Percentiles rank a stretch among this genome's conserved stretches.
These are phyloP conservation scores for Globisporangium canariense DNA, from an alignment of 352 stramenopile genomes.

Conservation along the genomic window DNA sequence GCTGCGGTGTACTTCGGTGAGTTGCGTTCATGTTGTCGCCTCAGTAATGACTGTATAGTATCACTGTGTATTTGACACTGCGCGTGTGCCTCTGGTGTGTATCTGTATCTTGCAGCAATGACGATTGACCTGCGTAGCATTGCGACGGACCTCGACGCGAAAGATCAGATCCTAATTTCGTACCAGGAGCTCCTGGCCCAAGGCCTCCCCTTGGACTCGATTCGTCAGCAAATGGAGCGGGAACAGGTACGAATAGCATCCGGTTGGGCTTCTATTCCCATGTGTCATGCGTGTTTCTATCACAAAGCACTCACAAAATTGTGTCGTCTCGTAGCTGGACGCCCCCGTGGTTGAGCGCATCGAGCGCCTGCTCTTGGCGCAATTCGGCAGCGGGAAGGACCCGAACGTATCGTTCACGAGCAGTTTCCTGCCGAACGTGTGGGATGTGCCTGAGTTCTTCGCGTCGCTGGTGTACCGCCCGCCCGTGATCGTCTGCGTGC, in stretches of 20 bases:
- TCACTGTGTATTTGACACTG: slow-evolving; percentile 2
- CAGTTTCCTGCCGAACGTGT: slow-evolving; percentile 50
- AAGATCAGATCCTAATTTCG: slow-evolving; percentile 48
- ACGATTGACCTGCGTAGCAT: slow-evolving; percentile 49
- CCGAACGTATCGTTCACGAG: slow-evolving; percentile 16
- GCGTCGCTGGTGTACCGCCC: slow-evolving; percentile 46
- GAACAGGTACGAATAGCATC: slow-evolving; percentile 40
- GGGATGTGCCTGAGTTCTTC: slow-evolving; percentile 51
- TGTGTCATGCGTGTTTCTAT: not conserved
- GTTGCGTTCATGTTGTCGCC: not conserved
- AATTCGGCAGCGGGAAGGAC: slow-evolving; percentile 32
- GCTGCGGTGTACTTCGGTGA: slow-evolving; percentile 47
- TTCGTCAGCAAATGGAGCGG: slow-evolving; percentile 68
- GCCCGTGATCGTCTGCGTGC: slow-evolving; percentile 59
- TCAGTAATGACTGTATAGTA: not conserved
- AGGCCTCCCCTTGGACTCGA: slow-evolving; percentile 56
- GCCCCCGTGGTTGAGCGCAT: slow-evolving; percentile 33
- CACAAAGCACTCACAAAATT: not conserved
- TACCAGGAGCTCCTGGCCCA: slow-evolving; percentile 62
- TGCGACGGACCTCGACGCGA: slow-evolving; percentile 35
- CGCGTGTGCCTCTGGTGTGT: not conserved
- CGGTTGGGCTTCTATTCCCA: not conserved
- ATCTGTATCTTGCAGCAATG: slow-evolving; percentile 24
- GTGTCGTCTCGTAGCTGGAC: not conserved
- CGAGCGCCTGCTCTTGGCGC: slow-evolving; percentile 43